These are phyloP conservation scores for Beauveria bassiana DNA, from an alignment of 2,329 filamentous ascomycete genomes.

Conservation along the genomic window DNA sequence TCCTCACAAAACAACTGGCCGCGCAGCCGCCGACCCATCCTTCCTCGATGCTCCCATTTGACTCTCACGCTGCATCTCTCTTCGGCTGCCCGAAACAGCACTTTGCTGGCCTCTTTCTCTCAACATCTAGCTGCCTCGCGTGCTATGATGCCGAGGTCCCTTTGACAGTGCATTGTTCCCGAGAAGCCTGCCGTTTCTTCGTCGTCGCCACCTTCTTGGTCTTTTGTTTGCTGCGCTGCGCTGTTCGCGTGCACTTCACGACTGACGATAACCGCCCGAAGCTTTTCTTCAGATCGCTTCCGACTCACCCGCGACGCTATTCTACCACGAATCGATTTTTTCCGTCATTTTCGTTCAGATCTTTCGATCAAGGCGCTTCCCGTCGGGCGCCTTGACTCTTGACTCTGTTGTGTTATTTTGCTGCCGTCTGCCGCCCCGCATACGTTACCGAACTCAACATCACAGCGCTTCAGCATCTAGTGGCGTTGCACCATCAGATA, in stretches of 20 bases:
- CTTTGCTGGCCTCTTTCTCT: neutral
- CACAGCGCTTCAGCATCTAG: neutral
- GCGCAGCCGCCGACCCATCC: neutral
- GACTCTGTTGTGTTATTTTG: conserved; percentile 5
- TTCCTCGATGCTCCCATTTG: conserved; percentile 1
- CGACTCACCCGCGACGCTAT: neutral
- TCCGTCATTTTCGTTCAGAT: neutral
- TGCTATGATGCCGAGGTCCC: neutral
- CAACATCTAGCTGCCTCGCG: neutral
- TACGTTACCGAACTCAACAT: neutral
- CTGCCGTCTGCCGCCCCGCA: conserved; percentile 4
- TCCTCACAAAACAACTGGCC: conserved; percentile 7
- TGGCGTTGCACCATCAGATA: neutral
- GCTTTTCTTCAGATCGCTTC: neutral
- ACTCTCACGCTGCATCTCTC: neutral
- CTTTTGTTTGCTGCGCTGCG: neutral
- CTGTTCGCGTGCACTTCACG: conserved; percentile 9
- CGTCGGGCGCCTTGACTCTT: neutral
- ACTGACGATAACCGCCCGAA: neutral
- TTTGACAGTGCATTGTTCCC: conserved; percentile 1
- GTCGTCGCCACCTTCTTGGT: neutral
- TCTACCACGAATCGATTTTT: neutral
- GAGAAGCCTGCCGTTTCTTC: neutral
- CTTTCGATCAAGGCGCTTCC: neutral
- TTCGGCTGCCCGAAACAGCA: neutral